Evolutionary conservation across 1,139 yeast genomes (phyloP).

Genomic region (Nadsonia starkeyi-henricii): DNA sequence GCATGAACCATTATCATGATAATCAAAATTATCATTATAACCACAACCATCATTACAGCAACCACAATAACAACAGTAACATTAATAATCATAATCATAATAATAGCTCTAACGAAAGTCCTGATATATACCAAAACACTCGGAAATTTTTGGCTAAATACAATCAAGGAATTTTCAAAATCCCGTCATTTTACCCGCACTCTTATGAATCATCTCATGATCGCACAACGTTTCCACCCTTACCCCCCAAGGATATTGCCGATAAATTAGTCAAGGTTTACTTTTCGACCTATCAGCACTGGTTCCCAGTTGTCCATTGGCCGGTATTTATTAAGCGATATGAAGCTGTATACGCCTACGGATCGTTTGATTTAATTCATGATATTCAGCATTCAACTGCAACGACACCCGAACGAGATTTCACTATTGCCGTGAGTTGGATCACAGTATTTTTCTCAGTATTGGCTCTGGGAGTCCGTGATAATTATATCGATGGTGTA

Average conservation of each 20-base stretch:
- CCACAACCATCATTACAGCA: too few relatives aligned
- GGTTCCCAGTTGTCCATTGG: constrained; percentile 19
- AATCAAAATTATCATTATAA: too few relatives aligned
- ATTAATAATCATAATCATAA: too few relatives aligned
- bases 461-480: constrained; percentile 16
- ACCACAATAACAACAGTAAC: too few relatives aligned
- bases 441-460: constrained; percentile 13
- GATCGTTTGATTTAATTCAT: neutral
- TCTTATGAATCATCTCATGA: neutral
- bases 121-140: neutral
- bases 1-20: too few relatives aligned
- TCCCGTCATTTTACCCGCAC: neutral
- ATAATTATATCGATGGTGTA: constrained; percentile 7
- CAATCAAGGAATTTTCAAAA: neutral
- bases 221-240: neutral
- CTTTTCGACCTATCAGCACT: constrained; percentile 12
- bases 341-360: constrained; percentile 9
- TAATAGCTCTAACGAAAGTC: too few relatives aligned
- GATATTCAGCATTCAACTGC: neutral
- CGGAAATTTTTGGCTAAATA: neutral
- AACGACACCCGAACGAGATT: constrained; percentile 1
- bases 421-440: constrained; percentile 10
- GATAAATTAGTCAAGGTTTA: constrained; percentile 2
- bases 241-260: constrained; percentile 2
- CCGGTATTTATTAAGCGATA: constrained; percentile 9